A percentile compares a stretch with the other conserved stretches of the same genome.
phyloP scores from a whole-genome alignment of 495 filamentous ascomycete genomes.

The Evansstolkia leycettana region DNA sequence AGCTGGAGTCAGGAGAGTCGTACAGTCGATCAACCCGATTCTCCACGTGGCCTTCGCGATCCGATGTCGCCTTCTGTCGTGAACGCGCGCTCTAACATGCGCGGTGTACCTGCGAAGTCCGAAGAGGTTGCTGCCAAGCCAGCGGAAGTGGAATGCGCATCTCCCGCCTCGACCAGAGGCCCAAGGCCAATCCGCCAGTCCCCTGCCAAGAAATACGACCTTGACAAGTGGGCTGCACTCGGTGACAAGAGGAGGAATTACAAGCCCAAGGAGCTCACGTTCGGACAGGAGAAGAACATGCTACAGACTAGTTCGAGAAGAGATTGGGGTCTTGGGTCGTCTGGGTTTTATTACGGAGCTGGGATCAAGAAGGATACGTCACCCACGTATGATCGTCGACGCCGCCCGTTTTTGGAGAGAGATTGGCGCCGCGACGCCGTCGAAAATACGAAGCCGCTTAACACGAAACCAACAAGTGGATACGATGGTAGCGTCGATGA shows the following conservation, averaged over 20 bases:
- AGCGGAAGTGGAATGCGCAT: constrained; percentile 19
- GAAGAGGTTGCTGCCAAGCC: constrained; percentile 44
- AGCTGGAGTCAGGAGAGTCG: constrained; percentile 73
- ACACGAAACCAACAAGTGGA: constrained; percentile 11
- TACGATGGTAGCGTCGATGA: constrained; percentile 51
- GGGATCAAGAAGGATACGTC: constrained; percentile 38
- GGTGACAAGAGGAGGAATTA: constrained; percentile 67
- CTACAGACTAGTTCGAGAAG: constrained; percentile 30
- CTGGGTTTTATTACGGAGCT: constrained; percentile 35
- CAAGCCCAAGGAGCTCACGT: constrained; percentile 34
- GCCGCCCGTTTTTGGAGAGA: constrained; percentile 31
- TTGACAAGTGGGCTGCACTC: constrained; percentile 81
- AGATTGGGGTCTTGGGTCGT: constrained; percentile 43
- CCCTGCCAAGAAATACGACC: constrained; percentile 36
- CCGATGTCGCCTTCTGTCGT: constrained; percentile 39
- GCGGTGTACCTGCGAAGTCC: constrained; percentile 21
- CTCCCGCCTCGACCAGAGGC: constrained; percentile 51
- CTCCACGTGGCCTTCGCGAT: constrained; percentile 22
- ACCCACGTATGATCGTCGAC: constrained; percentile 22
- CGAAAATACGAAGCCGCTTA: constrained; percentile 19
- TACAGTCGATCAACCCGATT: constrained; percentile 17
- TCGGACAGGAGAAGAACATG: constrained; percentile 26
- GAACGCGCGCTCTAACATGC: constrained; percentile 18
- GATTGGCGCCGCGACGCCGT: constrained; percentile 54
- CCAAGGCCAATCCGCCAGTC: constrained; percentile 37